Evolutionary conservation across 352 stramenopile genomes (phyloP), one percentile per base, ranked within the genome.

Genomic region (Globisporangium solare): DNA sequence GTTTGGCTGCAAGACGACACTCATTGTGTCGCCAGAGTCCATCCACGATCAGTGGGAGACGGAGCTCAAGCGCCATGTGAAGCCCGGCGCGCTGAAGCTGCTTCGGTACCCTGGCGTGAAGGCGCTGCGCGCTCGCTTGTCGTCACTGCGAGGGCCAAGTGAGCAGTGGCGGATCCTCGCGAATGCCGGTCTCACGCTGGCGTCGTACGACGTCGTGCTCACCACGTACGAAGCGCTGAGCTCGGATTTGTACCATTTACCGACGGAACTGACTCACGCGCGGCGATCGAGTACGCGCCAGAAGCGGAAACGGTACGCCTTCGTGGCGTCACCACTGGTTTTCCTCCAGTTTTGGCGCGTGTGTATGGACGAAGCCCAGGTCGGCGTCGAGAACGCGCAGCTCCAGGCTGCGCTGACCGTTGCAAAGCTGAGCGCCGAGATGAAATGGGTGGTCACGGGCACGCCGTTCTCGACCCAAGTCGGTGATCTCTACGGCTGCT

Each of bases 301-400:
- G 47, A 68, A 67, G 31, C 58, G 60, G 55, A 97, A 97, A 47
- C 69, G 70, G 27, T 97, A 97, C 55, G 66, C 74, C 3, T 83
- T 96, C 40, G 65, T 97, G 21, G 76, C 82, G 0, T 97, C 89
- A n/a, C 93, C 93, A 17, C 68, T 98, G 3, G 74, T 84, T 6
- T 76, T 77, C 39, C 82, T 97, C 41, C 64, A 73, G 12, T 98
- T 90, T 58, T 97, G 89, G 86, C 77, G 93, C 14, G 71, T 97
- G 13, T 96, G 78, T 50, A 89, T 97, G 60, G 92, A 98, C 56
- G 94, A 98, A 79, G 92, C 92, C 2, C 94, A 98, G 67, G 70
- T 95, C 13, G 76, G 79, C 12, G 85, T 97, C 1, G 87, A 97
- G 63, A 88, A 84, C 49, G 73, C 70, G 1, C 70, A 74, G n/a